Percentiles rank a stretch among this genome's conserved stretches.
phyloP scores from a whole-genome alignment of 805 yeast genomes.

The Schwanniomyces polymorphus region DNA sequence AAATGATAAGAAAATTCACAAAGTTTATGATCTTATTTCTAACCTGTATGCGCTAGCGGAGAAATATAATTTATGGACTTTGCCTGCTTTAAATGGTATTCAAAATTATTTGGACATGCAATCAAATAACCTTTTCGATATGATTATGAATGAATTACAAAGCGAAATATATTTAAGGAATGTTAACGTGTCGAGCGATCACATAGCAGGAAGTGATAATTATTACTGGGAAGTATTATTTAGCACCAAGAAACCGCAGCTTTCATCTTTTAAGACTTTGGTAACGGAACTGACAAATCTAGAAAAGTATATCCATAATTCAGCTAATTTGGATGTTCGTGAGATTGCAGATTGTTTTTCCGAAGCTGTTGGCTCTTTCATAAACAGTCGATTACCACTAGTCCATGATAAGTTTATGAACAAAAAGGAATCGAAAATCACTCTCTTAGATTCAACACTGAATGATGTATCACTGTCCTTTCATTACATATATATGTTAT shows the following conservation, averaged over 20 bases:
- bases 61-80: constrained; percentile 54
- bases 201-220: constrained; percentile 7
- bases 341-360: constrained; percentile 45
- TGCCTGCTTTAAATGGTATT: constrained; percentile 53
- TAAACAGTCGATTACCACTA: constrained; percentile 26
- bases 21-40: constrained; percentile 58
- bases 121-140: constrained; percentile 62
- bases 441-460: constrained; percentile 29
- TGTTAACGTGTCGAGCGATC: constrained; percentile 4
- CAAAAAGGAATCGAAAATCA: constrained; percentile 18
- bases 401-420: constrained; percentile 22
- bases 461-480: constrained; percentile 43
- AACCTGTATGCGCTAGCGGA: constrained; percentile 46
- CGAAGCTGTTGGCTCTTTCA: constrained; percentile 29
- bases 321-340: constrained; percentile 57
- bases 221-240: constrained; percentile 23
- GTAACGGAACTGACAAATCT: constrained; percentile 37
- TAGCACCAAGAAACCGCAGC: constrained; percentile 31
- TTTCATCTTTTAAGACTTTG: constrained; percentile 34
- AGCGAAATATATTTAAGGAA: constrained; percentile 62
- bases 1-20: constrained; percentile 67
- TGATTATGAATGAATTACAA: constrained; percentile 74
- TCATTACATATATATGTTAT: constrained; percentile 50
- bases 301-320: constrained; percentile 54
- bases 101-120: constrained; percentile 56